A percentile compares a stretch with the other conserved stretches of the same genome.
phyloP scores from a whole-genome alignment of 2,329 filamentous ascomycete genomes.

The Chrysoporthe austroafricana region DNA sequence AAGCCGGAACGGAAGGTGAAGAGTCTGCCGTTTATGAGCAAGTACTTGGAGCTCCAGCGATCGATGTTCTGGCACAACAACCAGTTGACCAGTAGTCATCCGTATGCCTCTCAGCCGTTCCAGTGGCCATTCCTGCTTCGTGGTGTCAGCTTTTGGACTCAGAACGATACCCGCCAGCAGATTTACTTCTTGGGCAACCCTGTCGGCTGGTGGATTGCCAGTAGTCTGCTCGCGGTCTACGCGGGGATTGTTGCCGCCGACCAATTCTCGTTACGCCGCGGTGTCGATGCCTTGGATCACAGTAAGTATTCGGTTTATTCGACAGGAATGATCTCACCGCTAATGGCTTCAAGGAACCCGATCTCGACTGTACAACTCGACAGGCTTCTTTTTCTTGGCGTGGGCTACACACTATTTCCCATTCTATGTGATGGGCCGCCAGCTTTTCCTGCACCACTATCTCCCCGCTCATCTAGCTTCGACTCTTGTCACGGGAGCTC shows the following conservation, averaged over 20 bases:
- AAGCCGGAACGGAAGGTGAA: slow-evolving; percentile 82
- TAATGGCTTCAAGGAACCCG: slow-evolving; percentile 70
- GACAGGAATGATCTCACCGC: slow-evolving; percentile 19
- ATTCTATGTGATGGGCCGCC: slow-evolving; percentile 97
- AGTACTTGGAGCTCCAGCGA: slow-evolving; percentile 95
- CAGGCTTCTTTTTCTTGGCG: slow-evolving; percentile 97
- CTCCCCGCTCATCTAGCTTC: slow-evolving; percentile 93
- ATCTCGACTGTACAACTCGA: slow-evolving; percentile 95
- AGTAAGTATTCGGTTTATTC: slow-evolving; percentile 64
- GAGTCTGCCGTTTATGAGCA: slow-evolving; percentile 82
- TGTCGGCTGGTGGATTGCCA: slow-evolving; percentile 95
- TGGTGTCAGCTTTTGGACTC: slow-evolving; percentile 99
- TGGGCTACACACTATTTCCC: slow-evolving; percentile 98
- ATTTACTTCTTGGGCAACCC: slow-evolving; percentile 99
- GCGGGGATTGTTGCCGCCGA: slow-evolving; percentile 90
- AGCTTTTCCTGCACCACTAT: slow-evolving; percentile 98
- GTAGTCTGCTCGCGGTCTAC: slow-evolving; percentile 89
- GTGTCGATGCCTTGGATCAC: slow-evolving; percentile 88
- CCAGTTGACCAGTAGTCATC: slow-evolving; percentile 94
- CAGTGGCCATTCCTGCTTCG: slow-evolving; percentile 98
- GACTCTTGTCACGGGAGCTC: slow-evolving; percentile 82
- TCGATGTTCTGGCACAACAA: slow-evolving; percentile 99
- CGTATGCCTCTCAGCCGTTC: slow-evolving; percentile 92
- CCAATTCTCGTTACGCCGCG: slow-evolving; percentile 89
- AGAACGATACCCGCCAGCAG: slow-evolving; percentile 91